Base-by-base conservation (phyloP, 306 rosid genomes). In the Arachis stenosperma region DNA sequence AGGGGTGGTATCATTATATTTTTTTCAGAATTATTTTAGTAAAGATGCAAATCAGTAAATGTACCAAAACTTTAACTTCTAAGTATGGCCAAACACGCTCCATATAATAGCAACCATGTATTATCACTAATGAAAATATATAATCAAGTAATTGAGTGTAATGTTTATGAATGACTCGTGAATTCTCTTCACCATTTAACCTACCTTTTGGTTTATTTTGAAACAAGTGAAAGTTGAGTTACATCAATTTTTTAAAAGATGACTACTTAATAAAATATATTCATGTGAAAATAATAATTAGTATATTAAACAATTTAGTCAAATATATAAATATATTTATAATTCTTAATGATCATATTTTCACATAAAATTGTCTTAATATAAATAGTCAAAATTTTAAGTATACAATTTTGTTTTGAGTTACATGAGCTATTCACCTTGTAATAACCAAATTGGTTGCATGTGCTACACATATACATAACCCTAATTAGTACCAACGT, bases 401-500 rank as follows among this genome's bases (percentile, higher is more conserved):
- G 27, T 22, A 22, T 22, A 22, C 27, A 22, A 22, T 22, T 22
- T 22, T 22, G 27, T 22, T 58, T 81, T 81, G 78, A 76, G 73
- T 54, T 55, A 79, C 82, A 81, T 78, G 79, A 77, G 82, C 55
- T 53, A 47, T 22, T 6, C 3, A 47, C 9, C 27, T 22, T 22
- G 27, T 22, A 22, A 22, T 22, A 22, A 1, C 27, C 1, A 22
- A 22, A 22, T 12, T 59, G 79, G 73, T 54, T 55, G 82, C 82
- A 81, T 78, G 82, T 81, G 82, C 55, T 54, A 48, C 57, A 48
- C 4, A 48, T 48, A 52, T 12, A 51, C 76, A 61, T 52, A 64
- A 10, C 29, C 46, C 65, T 54, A 47, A 22, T 22, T 22, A 51
- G 61, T 8, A 39, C 46, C 51, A 22, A 70, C 67, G 53, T 78